Percentiles rank a stretch among this genome's conserved stretches.
Conservation (phyloP, 2,329 filamentous ascomycete genomes). For the Botrytis sinoallii region DNA sequence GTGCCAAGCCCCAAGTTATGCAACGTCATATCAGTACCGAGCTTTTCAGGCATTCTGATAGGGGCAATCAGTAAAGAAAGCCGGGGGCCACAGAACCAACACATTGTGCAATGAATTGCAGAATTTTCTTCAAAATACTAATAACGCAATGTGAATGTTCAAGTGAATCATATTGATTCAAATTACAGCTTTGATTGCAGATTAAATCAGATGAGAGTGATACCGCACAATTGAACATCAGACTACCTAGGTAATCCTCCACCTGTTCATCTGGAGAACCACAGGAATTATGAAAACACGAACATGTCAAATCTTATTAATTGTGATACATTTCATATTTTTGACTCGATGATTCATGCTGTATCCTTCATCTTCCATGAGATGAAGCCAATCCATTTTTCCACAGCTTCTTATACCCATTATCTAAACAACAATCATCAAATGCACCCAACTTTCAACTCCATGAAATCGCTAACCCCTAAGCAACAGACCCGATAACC, state of each 20-base stretch:
- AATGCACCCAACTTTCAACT: slow-evolving; percentile 32
- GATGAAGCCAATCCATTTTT: slow-evolving; percentile 19
- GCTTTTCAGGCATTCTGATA: slow-evolving; percentile 16
- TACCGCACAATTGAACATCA: background rate
- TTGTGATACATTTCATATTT: slow-evolving; percentile 18
- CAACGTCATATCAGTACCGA: slow-evolving; percentile 16
- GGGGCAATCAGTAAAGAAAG: background rate
- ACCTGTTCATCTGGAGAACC: background rate
- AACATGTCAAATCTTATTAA: background rate
- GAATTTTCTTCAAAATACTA: background rate
- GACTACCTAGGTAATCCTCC: background rate
- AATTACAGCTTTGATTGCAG: background rate
- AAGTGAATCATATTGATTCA: background rate
- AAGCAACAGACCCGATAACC: slow-evolving; percentile 77
- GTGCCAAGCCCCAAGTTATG: slow-evolving; percentile 20
- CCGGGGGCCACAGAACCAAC: background rate
- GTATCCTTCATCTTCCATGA: slow-evolving; percentile 21
- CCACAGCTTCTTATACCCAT: slow-evolving; percentile 26
- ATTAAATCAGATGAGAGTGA: background rate
- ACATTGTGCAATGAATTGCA: slow-evolving; percentile 3
- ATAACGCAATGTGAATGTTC: background rate
- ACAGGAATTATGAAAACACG: background rate
- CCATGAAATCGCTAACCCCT: slow-evolving; percentile 29
- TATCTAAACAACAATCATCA: slow-evolving; percentile 34
- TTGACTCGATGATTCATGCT: slow-evolving; percentile 11